A percentile compares a stretch with the other conserved stretches of the same genome.
These are phyloP conservation scores for Periglandula ipomoeae DNA, from an alignment of 2,329 filamentous ascomycete genomes.

Conservation along the genomic window DNA sequence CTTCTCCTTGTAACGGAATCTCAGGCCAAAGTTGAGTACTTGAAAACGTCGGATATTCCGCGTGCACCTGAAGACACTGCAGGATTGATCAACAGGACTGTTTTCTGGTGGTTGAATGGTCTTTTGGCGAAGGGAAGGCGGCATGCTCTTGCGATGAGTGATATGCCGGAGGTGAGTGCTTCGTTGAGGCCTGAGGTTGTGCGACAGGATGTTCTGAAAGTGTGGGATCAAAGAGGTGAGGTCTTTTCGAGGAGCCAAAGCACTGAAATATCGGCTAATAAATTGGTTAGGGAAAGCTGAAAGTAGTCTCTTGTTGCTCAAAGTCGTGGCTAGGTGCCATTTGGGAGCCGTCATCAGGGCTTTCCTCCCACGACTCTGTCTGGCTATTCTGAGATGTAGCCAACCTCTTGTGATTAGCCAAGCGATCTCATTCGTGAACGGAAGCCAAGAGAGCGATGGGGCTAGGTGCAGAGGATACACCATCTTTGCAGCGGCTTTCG, in stretches of 20 bases:
- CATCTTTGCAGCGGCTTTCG: not conserved
- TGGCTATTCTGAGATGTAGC: not conserved
- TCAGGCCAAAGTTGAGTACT: not conserved
- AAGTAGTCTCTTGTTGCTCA: not conserved
- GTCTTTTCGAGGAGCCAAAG: too few species aligned
- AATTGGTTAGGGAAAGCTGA: too few species aligned
- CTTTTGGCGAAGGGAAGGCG: not conserved
- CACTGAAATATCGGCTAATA: too few species aligned
- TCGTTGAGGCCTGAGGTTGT: not conserved
- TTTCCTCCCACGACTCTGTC: not conserved
- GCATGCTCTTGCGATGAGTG: not conserved
- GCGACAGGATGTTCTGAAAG: too few species aligned
- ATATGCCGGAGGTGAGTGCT: not conserved
- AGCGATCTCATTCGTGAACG: not conserved
- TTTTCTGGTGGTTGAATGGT: not conserved
- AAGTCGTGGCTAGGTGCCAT: not conserved
- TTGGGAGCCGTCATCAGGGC: not conserved
- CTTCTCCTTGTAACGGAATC: not conserved
- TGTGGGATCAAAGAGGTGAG: too few species aligned
- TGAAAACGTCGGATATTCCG: not conserved
- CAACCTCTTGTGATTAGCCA: not conserved
- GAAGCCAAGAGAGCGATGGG: too few species aligned
- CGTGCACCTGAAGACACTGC: not conserved
- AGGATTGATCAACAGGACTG: not conserved
- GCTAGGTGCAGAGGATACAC: too few species aligned